A percentile compares a stretch with the other conserved stretches of the same genome.
Evolutionary conservation across 345 rosid species (phyloP).

Genomic region (Theobroma cacao): DNA sequence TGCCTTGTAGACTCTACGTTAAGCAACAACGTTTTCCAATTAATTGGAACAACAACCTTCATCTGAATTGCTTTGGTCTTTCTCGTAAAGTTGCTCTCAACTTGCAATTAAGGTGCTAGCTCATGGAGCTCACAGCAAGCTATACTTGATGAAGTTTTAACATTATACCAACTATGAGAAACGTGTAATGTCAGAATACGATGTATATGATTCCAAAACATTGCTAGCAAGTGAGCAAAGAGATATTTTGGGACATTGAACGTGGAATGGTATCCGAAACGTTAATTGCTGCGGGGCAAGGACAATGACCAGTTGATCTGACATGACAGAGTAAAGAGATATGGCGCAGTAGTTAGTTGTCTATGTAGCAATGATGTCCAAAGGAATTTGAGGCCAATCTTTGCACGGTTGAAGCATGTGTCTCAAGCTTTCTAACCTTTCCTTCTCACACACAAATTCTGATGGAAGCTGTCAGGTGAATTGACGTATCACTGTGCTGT

Average conservation of each 20-base stretch:
- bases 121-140: too few relatives aligned
- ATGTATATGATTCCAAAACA: neutral
- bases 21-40: neutral
- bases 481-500: conserved; percentile 20
- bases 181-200: neutral
- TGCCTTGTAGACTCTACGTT: neutral
- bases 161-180: neutral
- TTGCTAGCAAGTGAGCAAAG: conserved; percentile 28
- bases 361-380: neutral
- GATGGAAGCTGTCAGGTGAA: conserved; percentile 3
- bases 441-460: conserved; percentile 6
- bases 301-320: conserved; percentile 9
- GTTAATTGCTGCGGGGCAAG: neutral
- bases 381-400: neutral
- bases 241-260: conserved; percentile 18
- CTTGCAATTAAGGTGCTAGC: too few relatives aligned
- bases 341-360: neutral
- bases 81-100: too few relatives aligned
- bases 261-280: neutral
- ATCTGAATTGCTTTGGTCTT: too few relatives aligned
- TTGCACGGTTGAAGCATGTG: conserved; percentile 2
- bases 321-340: conserved; percentile 20
- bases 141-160: neutral
- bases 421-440: conserved; percentile 12
- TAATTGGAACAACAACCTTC: too few relatives aligned